Evolutionary conservation across 805 yeast genomes (phyloP).

Genomic region (Saturnispora bothae): DNA sequence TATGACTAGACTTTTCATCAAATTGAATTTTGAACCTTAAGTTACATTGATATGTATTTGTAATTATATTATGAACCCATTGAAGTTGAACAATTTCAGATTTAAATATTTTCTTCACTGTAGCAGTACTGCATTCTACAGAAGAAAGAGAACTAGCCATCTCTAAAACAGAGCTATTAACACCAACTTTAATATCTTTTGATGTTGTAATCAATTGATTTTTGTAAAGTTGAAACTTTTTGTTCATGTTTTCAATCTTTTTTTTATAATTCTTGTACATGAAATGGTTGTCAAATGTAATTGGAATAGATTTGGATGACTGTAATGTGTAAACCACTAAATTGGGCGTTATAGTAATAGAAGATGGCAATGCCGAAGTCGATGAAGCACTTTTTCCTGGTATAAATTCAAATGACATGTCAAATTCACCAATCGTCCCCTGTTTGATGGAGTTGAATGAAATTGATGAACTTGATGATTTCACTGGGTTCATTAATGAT

Average conservation of each 20-base stretch:
- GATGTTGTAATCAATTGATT: slow-evolving; percentile 7
- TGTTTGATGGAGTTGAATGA: slow-evolving; percentile 4
- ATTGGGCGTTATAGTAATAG: slow-evolving; percentile 10
- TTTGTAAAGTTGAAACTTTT: slow-evolving; percentile 10
- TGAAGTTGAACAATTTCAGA: background rate
- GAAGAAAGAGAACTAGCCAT: slow-evolving; percentile 9
- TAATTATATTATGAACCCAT: slow-evolving; percentile 6
- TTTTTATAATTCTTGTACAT: slow-evolving; percentile 9
- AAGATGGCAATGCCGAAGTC: slow-evolving; percentile 9
- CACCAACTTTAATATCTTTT: slow-evolving; percentile 11
- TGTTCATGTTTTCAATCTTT: slow-evolving; percentile 4
- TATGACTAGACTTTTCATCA: slow-evolving; percentile 1
- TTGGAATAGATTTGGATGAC: slow-evolving; percentile 15
- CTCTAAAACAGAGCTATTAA: slow-evolving; percentile 10
- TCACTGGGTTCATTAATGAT: background rate
- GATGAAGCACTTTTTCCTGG: background rate
- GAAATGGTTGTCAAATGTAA: slow-evolving; percentile 15
- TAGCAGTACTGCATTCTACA: background rate
- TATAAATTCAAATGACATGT: slow-evolving; percentile 9
- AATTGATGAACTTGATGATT: slow-evolving; percentile 5
- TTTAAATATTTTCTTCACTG: slow-evolving; percentile 11
- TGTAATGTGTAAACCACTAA: slow-evolving; percentile 13
- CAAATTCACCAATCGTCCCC: slow-evolving; percentile 5
- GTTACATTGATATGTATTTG: slow-evolving; percentile 4
- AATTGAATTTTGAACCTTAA: slow-evolving; percentile 4